Base-by-base conservation (phyloP, 1,284 basidiomycete species). In the Puccinia polysora region DNA sequence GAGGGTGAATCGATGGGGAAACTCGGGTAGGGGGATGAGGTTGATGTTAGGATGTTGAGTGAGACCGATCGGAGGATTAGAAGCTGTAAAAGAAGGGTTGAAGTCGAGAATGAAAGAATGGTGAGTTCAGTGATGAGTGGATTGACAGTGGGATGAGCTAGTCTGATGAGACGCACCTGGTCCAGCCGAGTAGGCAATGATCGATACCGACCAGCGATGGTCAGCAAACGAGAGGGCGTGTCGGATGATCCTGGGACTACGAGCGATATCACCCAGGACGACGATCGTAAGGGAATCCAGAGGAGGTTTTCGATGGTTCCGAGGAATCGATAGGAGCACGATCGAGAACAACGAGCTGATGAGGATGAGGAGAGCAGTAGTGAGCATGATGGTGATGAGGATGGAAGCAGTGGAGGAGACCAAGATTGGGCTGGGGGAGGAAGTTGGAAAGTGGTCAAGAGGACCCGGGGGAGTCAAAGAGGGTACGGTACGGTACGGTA, bases 231-330 rank as follows among this genome's bases (percentile, higher is more conserved):
- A 93, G 78, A 94, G 86, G 0, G 94, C 90, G 78, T 99, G 96
- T 80, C 97, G 96, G 89, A 97, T 96, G 91, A 97, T 97, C 45
- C 96, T 85, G 8, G 96, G 96, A 78, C 90, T 93, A 59, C 95
- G 85, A 0, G 93, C 96, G 60, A 99, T 87, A 81, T 99, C 96
- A 6, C 96, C 96, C 8, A 99, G 84, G 1, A 99, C 96, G 32
- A 98, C 82, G 58, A 98, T 87, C 0, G 88, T 89, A 12, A 91
- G 89, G 0, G 89, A 79, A 15, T 76, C 72, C 23, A 20, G 63
- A 40, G 12, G 45, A 40, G 14, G 28, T 30, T 23, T 62, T 45
- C 18, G 64, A 15, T 43, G 50, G 23, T 52, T 52, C 8, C 15
- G n/a, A 32, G 12, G 45, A 43, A 10, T 14, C 53, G 85, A 23